These are phyloP conservation scores for Pleurozium schreberi DNA, from an alignment of 225 moss, liverwort and hornwort species.

Conservation along the genomic window DNA sequence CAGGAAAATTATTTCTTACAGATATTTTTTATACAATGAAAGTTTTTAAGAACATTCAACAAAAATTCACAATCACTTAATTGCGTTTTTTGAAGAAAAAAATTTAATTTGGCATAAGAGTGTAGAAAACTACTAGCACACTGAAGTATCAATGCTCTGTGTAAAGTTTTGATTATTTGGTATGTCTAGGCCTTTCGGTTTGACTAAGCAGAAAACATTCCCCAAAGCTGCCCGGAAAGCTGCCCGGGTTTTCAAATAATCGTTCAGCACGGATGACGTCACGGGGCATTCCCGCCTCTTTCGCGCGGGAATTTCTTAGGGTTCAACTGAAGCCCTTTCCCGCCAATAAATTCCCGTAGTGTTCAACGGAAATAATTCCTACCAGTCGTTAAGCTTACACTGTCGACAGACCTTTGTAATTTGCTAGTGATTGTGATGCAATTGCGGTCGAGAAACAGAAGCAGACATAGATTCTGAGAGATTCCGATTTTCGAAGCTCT, in stretches of 20 bases:
- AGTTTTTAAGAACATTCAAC: no score
- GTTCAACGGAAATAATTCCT: neutral
- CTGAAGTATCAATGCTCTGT: no score
- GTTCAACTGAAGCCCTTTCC: neutral
- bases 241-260: neutral
- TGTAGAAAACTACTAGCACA: no score
- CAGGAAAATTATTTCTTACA: no score
- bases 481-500: neutral
- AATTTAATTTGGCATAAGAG: no score
- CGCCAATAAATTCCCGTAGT: neutral
- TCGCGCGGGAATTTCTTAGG: neutral
- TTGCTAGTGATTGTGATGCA: neutral
- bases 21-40: no score
- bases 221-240: neutral
- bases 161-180: no score
- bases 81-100: no score
- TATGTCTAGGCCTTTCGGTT: neutral
- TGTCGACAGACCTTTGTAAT: no score
- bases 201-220: neutral
- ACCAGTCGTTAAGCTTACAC: rapidly evolving
- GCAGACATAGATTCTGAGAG: no score
- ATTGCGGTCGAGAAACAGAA: neutral
- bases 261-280: neutral
- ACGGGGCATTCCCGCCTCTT: neutral
- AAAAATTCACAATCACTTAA: no score